A percentile compares a stretch with the other conserved stretches of the same genome.
phyloP scores from a whole-genome alignment of 352 stramenopile genomes.

The Globisporangium middletonii region DNA sequence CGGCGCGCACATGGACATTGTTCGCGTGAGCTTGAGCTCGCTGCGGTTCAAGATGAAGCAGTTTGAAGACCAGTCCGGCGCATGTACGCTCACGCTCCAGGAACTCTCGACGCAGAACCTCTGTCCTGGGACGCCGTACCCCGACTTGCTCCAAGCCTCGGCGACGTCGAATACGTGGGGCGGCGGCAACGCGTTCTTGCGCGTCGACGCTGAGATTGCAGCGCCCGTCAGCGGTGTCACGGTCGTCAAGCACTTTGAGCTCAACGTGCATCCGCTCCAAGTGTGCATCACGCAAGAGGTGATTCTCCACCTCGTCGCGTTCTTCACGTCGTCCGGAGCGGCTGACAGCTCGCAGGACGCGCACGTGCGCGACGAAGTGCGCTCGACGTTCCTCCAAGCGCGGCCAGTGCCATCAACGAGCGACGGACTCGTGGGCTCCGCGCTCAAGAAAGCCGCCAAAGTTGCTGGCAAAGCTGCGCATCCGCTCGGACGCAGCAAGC shows the following conservation, averaged over 20 bases:
- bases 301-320: conserved; percentile 60
- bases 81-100: conserved; percentile 49
- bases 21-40: conserved; percentile 32
- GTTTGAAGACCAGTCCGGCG: conserved; percentile 64
- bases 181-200: conserved; percentile 62
- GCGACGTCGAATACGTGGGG: conserved; percentile 41
- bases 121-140: conserved; percentile 59
- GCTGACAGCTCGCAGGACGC: conserved; percentile 31
- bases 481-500: conserved; percentile 34
- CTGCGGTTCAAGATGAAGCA: conserved; percentile 63
- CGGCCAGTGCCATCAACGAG: conserved; percentile 15
- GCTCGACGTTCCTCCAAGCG: conserved; percentile 53
- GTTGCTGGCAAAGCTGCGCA: conserved; percentile 60
- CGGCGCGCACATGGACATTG: conserved; percentile 52
- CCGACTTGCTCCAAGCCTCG: conserved; percentile 51
- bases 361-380: conserved; percentile 45
- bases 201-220: conserved; percentile 68
- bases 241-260: conserved; percentile 77
- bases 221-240: conserved; percentile 48
- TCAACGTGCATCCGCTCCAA: conserved; percentile 84
- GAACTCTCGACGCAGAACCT: conserved; percentile 62
- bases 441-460: conserved; percentile 52
- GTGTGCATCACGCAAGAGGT: conserved; percentile 78
- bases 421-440: conserved; percentile 38
- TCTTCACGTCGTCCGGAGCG: conserved; percentile 31